phyloP scores from a whole-genome alignment of 495 filamentous ascomycete genomes.

The Penicillium atrosanguineum region DNA sequence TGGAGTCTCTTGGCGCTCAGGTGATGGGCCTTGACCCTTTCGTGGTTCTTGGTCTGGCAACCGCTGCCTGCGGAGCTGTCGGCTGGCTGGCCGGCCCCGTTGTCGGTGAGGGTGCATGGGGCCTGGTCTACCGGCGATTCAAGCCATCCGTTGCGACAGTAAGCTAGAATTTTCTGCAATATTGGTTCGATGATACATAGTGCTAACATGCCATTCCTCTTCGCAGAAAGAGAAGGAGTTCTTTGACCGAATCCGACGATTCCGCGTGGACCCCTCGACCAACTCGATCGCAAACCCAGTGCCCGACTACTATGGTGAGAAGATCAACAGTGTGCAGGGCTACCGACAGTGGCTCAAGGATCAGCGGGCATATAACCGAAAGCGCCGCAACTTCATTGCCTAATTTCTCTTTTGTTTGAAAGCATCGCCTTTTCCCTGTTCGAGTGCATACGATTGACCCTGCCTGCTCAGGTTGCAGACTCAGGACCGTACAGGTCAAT shows the following conservation, averaged over 20 bases:
- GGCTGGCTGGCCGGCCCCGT: constrained; percentile 88
- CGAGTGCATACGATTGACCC: constrained; percentile 21
- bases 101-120: constrained; percentile 74
- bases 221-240: constrained; percentile 87
- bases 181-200: not conserved
- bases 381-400: constrained; percentile 64
- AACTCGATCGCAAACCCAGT: constrained; percentile 69
- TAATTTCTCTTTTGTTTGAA: constrained; percentile 15
- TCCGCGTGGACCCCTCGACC: constrained; percentile 80
- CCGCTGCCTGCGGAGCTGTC: constrained; percentile 64
- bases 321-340: constrained; percentile 86
- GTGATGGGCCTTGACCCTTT: constrained; percentile 82
- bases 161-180: constrained; percentile 27
- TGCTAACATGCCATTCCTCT: not conserved
- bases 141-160: constrained; percentile 66
- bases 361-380: constrained; percentile 93
- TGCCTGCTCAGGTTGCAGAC: constrained; percentile 1
- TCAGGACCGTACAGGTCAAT: constrained; percentile 12
- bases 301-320: constrained; percentile 76
- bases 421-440: constrained; percentile 14
- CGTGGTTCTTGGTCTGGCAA: constrained; percentile 74
- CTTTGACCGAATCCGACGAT: constrained; percentile 80
- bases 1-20: constrained; percentile 65
- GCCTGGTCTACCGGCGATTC: constrained; percentile 61
- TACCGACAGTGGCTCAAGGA: constrained; percentile 97